Evolutionary conservation across 805 yeast species (phyloP).

Genomic region (Scheffersomyces ergatensis): DNA sequence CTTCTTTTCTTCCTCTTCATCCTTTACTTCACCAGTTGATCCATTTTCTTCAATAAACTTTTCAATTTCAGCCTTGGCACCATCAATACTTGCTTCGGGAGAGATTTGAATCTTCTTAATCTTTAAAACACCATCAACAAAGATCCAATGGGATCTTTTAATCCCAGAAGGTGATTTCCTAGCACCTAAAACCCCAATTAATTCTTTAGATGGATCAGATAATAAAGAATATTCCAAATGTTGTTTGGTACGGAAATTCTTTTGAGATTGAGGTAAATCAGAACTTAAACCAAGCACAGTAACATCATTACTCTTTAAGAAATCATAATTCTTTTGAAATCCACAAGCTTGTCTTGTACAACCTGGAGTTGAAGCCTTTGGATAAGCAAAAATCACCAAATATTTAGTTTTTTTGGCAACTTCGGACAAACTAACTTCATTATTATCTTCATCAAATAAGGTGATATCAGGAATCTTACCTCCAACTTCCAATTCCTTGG

Average conservation of each 20-base stretch:
- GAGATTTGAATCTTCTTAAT: conserved; percentile 52
- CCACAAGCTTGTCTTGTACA: conserved; percentile 95
- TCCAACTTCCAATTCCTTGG: conserved; percentile 41
- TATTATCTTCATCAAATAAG: conserved; percentile 68
- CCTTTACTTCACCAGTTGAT: conserved; percentile 6
- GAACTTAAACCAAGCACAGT: conserved; percentile 79
- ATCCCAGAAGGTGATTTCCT: conserved; percentile 75
- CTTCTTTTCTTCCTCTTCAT: conserved; percentile 4
- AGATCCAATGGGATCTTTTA: conserved; percentile 89
- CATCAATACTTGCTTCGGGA: conserved; percentile 50
- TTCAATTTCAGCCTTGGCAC: conserved; percentile 58
- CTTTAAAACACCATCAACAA: conserved; percentile 69
- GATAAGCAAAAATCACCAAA: conserved; percentile 62
- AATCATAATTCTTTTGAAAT: conserved; percentile 63
- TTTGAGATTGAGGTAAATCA: conserved; percentile 77
- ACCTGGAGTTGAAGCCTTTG: conserved; percentile 93
- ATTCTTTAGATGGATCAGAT: conserved; percentile 68
- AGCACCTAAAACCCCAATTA: conserved; percentile 78
- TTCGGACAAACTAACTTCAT: conserved; percentile 37
- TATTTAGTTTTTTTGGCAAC: conserved; percentile 30
- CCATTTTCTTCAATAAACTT: conserved; percentile 26
- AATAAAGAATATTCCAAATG: conserved; percentile 70
- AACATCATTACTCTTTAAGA: conserved; percentile 49
- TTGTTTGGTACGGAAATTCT: conserved; percentile 71
- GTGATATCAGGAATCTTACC: conserved; percentile 65